phyloP scores from a whole-genome alignment of 305 asterid genomes.

The Solanum hybrid region DNA sequence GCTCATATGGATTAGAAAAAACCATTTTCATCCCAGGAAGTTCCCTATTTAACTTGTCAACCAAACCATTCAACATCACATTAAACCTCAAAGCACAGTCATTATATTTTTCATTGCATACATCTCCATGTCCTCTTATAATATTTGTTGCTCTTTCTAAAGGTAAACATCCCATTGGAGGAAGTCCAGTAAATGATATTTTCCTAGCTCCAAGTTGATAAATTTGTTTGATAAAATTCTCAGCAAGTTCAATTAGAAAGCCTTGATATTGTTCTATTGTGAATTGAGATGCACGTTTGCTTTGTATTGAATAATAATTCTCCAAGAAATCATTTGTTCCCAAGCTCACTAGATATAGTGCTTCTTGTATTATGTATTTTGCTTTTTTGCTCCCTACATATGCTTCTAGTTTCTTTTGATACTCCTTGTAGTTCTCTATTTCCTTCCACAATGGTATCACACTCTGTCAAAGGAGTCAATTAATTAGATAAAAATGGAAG shows the following conservation, averaged over 20 bases:
- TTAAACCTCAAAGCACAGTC: conserved; percentile 47
- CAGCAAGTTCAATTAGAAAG: conserved; percentile 33
- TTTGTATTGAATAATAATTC: conserved; percentile 41
- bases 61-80: conserved; percentile 26
- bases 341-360: conserved; percentile 45
- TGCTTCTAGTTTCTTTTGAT: conserved; percentile 29
- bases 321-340: conserved; percentile 73
- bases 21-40: conserved; percentile 45
- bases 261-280: conserved; percentile 40
- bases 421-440: conserved; percentile 55
- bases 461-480: conserved; percentile 16
- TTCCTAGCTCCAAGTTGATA: conserved; percentile 60
- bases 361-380: conserved; percentile 28
- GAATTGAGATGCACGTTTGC: conserved; percentile 19
- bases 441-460: conserved; percentile 69
- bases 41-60: conserved; percentile 31
- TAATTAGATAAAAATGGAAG: neutral
- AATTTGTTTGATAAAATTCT: conserved; percentile 28
- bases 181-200: conserved; percentile 54
- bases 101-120: conserved; percentile 44
- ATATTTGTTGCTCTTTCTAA: conserved; percentile 48
- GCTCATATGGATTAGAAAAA: conserved; percentile 30
- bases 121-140: conserved; percentile 33
- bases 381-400: conserved; percentile 38
- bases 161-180: conserved; percentile 84